Base-by-base conservation (phyloP, 176 grass and related monocot genomes). In the Oryza meridionalis region DNA sequence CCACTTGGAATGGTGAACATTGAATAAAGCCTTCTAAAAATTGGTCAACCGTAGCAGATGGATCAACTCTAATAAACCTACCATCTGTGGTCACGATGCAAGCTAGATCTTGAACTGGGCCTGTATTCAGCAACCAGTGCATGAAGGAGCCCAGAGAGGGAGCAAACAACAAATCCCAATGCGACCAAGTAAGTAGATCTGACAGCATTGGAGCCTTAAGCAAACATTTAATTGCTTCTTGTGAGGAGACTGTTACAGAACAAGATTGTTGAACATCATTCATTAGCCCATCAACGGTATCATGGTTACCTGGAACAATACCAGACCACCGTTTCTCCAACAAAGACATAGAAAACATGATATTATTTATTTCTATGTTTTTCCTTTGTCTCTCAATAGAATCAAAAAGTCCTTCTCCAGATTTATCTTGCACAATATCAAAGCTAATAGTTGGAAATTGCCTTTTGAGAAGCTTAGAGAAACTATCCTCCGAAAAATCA, bases 171-270 rank as follows among this genome's bases (percentile, higher is more conserved):
- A 86, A 50, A 86, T 98, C 89, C 96, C 96, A 98, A 62, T 98
- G 93, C 19, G 93, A 95, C 90, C 92, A 98, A 69, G 85, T 81
- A 69, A 85, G 77, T 84, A 98, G 82, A 93, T 98, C 96, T 71
- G 96, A 98, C 74, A 98, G 76, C 92, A 98, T 91, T 82, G 96
- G 96, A 77, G 91, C 96, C 77, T 88, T 95, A 19, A 92, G 84
- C 76, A 98, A 92, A 76, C 83, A 93, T 9, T 88, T 69, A 49
- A 92, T 77, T 68, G 87, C 96, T 76, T 93, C 87, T 74, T 65
- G 76, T 85, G 91, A 92, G 45, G 83, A 86, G 82, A 88, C 85
- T 71, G 77, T 80, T 73, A 71, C 77, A 78, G 67, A 70, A 88
- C 67, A 87, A 85, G 79, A 81, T 69, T 95, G 80, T 71, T 88